Percentiles rank a stretch among this genome's conserved stretches.
Conservation (phyloP, 306 rosid genomes). For the Astragalus membranaceus region DNA sequence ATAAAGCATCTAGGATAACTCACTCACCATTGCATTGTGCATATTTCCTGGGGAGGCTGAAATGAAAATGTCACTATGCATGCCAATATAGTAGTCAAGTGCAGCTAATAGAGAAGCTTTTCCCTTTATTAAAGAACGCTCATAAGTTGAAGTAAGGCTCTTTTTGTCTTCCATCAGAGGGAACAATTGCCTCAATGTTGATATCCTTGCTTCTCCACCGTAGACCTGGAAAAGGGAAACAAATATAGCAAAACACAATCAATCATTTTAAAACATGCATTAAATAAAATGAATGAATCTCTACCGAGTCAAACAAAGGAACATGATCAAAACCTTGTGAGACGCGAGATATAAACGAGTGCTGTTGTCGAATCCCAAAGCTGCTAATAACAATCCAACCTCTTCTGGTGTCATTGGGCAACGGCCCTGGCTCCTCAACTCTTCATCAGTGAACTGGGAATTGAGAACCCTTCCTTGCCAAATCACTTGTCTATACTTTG, state of each 20-base stretch:
- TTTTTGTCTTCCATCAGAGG: slow-evolving; percentile 92
- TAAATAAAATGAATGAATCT: neutral
- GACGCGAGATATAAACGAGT: slow-evolving; percentile 95
- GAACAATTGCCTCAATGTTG: slow-evolving; percentile 60
- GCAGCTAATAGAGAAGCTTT: slow-evolving; percentile 97
- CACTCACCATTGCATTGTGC: slow-evolving; percentile 99
- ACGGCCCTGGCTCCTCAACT: slow-evolving; percentile 94
- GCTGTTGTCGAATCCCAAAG: slow-evolving; percentile 86
- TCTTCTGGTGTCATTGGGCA: slow-evolving; percentile 98
- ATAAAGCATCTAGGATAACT: slow-evolving; percentile 28
- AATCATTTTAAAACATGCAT: neutral
- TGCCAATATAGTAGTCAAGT: slow-evolving; percentile 77
- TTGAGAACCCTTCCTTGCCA: slow-evolving; percentile 99
- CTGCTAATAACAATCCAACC: slow-evolving; percentile 85
- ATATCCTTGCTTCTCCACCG: slow-evolving; percentile 92
- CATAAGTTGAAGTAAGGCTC: slow-evolving; percentile 74
- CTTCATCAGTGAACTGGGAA: slow-evolving; percentile 93
- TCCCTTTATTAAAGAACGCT: slow-evolving; percentile 70
- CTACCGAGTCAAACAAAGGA: neutral
- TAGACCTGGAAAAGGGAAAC: slow-evolving; percentile 58
- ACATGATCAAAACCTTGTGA: slow-evolving; percentile 68
- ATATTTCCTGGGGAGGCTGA: slow-evolving; percentile 99
- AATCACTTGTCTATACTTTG: slow-evolving; percentile 81
- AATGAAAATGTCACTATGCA: slow-evolving; percentile 88
- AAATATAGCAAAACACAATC: neutral